These are phyloP conservation scores for Colletotrichum liriopes DNA, from an alignment of 2,329 filamentous ascomycete genomes.

Conservation along the genomic window DNA sequence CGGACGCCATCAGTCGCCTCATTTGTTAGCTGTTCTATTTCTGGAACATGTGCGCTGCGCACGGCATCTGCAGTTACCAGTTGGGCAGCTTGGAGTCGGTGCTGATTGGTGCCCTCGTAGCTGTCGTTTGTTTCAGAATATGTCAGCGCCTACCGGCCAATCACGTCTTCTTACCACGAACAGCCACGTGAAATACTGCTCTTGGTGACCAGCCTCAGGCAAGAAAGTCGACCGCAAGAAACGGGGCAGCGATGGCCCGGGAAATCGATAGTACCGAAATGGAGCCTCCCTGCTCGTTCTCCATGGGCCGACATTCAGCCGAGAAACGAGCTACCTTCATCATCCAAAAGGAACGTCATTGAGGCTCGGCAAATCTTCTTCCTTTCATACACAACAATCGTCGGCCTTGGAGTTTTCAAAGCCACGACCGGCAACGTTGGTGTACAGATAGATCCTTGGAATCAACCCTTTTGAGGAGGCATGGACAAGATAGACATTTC, in stretches of 20 bases:
- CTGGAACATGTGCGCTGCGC: slow-evolving; percentile 21
- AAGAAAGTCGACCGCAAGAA: neutral
- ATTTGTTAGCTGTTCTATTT: slow-evolving; percentile 40
- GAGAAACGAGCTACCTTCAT: slow-evolving; percentile 19
- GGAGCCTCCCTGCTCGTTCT: slow-evolving; percentile 35
- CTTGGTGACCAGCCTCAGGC: slow-evolving; percentile 19
- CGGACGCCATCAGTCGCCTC: slow-evolving; percentile 19
- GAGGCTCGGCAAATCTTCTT: neutral
- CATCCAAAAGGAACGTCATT: slow-evolving; percentile 36
- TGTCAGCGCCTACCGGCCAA: slow-evolving; percentile 52
- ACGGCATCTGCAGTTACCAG: slow-evolving; percentile 29
- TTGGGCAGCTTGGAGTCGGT: neutral
- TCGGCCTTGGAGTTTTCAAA: slow-evolving; percentile 25
- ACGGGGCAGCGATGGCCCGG: too few relatives aligned
- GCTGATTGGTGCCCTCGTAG: slow-evolving; percentile 39
- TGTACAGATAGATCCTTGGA: neutral
- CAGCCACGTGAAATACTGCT: slow-evolving; percentile 5
- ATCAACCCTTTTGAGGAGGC: neutral
- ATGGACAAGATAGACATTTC: neutral
- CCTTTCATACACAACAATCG: slow-evolving; percentile 1
- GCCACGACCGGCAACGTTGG: slow-evolving; percentile 10
- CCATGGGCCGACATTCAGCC: slow-evolving; percentile 30
- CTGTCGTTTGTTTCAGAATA: slow-evolving; percentile 56
- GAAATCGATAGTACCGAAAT: neutral
- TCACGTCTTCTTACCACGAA: slow-evolving; percentile 25